Conservation (phyloP, 371 early-diverging fungal species). For the Haplosporangium sp. region DNA sequence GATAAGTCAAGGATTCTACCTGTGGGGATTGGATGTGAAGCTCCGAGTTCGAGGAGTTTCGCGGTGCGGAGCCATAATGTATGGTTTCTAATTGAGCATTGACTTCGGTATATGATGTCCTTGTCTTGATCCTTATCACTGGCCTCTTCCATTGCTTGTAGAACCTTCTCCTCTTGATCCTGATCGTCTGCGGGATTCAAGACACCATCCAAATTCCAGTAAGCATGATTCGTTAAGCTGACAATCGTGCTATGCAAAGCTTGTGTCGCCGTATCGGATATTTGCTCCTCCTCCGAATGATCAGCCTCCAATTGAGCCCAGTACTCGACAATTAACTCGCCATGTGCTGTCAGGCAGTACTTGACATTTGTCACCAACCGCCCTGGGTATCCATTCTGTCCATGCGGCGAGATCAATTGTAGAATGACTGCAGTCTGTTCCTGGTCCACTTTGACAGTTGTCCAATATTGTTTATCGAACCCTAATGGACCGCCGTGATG, state of each 20-base stretch:
- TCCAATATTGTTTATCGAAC: slow-evolving; percentile 49
- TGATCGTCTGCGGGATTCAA: slow-evolving; percentile 16
- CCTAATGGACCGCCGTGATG: slow-evolving; percentile 40
- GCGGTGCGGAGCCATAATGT: slow-evolving; percentile 26
- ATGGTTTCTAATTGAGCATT: slow-evolving; percentile 29
- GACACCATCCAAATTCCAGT: slow-evolving; percentile 52
- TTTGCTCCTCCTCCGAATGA: background rate
- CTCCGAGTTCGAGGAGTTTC: slow-evolving; percentile 28
- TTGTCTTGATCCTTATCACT: background rate
- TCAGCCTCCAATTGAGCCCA: slow-evolving; percentile 23
- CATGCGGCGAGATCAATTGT: slow-evolving; percentile 31
- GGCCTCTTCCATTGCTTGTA: no score
- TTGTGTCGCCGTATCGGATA: background rate
- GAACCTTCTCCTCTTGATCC: background rate
- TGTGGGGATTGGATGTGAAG: slow-evolving; percentile 36
- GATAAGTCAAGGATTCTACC: slow-evolving; percentile 19
- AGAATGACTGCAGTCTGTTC: slow-evolving; percentile 15
- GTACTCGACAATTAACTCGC: slow-evolving; percentile 27
- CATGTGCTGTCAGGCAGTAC: slow-evolving; percentile 16
- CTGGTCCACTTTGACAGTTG: slow-evolving; percentile 13
- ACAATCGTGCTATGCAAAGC: slow-evolving; percentile 45
- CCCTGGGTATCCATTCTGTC: slow-evolving; percentile 44
- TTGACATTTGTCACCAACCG: slow-evolving; percentile 29
- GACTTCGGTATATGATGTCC: background rate
- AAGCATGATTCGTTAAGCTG: slow-evolving; percentile 44